These are phyloP conservation scores for Agrocybe praecox DNA, from an alignment of 768 basidiomycete genomes.

Conservation along the genomic window DNA sequence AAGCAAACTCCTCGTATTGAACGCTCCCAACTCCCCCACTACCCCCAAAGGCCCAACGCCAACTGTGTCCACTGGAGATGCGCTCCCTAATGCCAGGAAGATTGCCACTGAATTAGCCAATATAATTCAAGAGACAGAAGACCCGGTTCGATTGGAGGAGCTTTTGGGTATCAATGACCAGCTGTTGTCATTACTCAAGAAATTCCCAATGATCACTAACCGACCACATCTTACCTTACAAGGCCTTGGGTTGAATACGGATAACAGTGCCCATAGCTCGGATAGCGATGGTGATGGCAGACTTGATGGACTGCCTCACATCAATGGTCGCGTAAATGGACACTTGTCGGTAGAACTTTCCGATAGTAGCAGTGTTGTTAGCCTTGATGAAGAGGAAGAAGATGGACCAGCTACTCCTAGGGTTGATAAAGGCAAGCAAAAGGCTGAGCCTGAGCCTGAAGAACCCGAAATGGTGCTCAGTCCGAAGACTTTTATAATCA, in stretches of 20 bases:
- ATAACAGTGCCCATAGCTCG: constrained; percentile 18
- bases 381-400: constrained; percentile 32
- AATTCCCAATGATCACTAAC: constrained; percentile 36
- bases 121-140: constrained; percentile 57
- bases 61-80: constrained; percentile 26
- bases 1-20: constrained; percentile 25
- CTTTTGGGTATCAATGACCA: constrained; percentile 75
- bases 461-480: constrained; percentile 72
- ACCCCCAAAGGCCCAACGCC: constrained; percentile 9
- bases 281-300: constrained; percentile 21
- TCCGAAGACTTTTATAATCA: constrained; percentile 54
- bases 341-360: constrained; percentile 2
- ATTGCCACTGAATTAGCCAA: constrained; percentile 52
- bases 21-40: constrained; percentile 18
- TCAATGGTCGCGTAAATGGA: constrained; percentile 23
- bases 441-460: constrained; percentile 69
- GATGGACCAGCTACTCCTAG: constrained; percentile 56
- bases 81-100: constrained; percentile 50
- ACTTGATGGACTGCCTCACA: constrained; percentile 24
- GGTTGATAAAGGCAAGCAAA: constrained; percentile 79
- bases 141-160: constrained; percentile 64
- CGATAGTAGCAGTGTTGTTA: constrained; percentile 18
- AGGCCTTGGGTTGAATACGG: constrained; percentile 46
- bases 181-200: constrained; percentile 58
- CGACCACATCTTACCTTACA: constrained; percentile 42